These are phyloP conservation scores for Closterium sp. DNA, from an alignment of 139 green algal species.

Conservation along the genomic window DNA sequence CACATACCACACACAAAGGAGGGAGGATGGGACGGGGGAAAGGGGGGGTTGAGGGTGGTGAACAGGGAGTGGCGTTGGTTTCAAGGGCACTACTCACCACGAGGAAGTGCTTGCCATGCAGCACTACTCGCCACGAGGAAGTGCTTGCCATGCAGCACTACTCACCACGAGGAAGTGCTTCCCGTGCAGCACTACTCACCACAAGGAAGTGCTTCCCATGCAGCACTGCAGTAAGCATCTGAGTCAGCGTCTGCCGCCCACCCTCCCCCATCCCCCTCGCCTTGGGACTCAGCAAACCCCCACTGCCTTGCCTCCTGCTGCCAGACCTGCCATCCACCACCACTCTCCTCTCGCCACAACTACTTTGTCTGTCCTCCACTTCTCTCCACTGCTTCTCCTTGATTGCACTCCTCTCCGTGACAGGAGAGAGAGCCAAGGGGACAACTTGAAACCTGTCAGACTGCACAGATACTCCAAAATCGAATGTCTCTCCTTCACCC, in stretches of 20 bases:
- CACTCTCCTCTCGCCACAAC: background rate
- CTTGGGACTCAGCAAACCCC: background rate
- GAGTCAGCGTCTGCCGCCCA: background rate
- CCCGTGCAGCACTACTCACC: constrained; percentile 19
- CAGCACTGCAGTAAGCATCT: constrained; percentile 28
- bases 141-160: too few species aligned
- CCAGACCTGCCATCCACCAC: background rate
- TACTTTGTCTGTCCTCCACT: background rate
- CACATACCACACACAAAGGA: background rate
- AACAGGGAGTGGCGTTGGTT: background rate
- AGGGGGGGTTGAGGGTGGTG: background rate
- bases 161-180: background rate
- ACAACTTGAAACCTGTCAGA: too few species aligned
- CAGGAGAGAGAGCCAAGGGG: background rate
- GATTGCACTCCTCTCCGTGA: background rate
- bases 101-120: too few species aligned
- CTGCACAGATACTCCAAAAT: background rate
- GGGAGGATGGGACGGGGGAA: background rate
- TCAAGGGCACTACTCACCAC: background rate
- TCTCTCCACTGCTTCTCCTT: background rate
- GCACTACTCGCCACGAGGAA: background rate
- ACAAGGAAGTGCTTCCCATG: constrained; percentile 47
- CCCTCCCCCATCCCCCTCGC: background rate
- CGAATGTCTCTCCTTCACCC: background rate
- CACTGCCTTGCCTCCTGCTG: background rate